phyloP scores from a whole-genome alignment of 257 asterid genomes.

The Plectranthus barbatus region DNA sequence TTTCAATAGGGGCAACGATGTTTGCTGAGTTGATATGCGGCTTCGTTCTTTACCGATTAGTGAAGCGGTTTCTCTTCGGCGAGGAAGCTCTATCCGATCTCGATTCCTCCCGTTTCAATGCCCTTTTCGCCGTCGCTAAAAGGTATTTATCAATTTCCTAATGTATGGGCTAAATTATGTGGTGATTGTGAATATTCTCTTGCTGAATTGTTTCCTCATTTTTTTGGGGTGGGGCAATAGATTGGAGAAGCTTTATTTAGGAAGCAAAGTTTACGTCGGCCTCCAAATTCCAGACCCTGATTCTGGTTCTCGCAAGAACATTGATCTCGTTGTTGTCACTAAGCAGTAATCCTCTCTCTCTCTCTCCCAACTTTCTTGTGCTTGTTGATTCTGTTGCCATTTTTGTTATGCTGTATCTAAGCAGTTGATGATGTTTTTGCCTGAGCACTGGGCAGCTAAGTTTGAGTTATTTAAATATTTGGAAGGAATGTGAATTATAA shows the following conservation, averaged over 20 bases:
- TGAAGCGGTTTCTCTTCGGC: conserved; percentile 42
- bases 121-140: conserved; percentile 54
- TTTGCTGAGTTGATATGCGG: conserved; percentile 62
- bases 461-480: neutral
- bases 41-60: conserved; percentile 30
- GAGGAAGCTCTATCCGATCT: conserved; percentile 28
- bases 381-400: neutral
- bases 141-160: conserved; percentile 17
- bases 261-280: conserved; percentile 55
- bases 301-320: conserved; percentile 59
- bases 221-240: conserved; percentile 19
- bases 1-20: conserved; percentile 29
- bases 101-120: conserved; percentile 41
- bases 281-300: conserved; percentile 78
- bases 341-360: conserved; percentile 24
- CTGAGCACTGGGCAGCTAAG: neutral
- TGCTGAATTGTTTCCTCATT: neutral
- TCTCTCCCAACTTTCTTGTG: neutral
- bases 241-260: conserved; percentile 56
- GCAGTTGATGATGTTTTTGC: no score
- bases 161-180: neutral
- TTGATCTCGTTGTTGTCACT: conserved; percentile 69
- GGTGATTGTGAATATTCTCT: neutral
- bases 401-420: no score
- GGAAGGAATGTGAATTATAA: neutral